These are phyloP conservation scores for Musa schizocarpa DNA, from an alignment of 176 grass and related monocot species.

Conservation along the genomic window DNA sequence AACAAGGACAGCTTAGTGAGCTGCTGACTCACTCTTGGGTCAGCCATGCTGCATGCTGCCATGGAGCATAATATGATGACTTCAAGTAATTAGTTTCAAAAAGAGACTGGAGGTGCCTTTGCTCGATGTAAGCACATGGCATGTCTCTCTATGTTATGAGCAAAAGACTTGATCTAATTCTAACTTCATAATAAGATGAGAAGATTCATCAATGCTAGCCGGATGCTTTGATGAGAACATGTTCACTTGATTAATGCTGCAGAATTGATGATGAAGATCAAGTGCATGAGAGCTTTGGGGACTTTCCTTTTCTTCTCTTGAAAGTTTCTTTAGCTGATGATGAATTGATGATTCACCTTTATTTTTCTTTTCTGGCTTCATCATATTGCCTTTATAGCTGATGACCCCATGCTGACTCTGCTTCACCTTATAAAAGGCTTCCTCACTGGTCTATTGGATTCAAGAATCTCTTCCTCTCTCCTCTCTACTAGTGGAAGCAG, in stretches of 20 bases:
- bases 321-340: neutral
- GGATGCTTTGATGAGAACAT: too few relatives aligned
- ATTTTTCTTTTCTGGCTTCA: neutral
- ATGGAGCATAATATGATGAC: neutral
- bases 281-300: neutral
- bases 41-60: neutral
- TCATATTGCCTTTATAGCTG: neutral
- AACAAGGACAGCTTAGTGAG: neutral
- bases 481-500: neutral
- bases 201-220: too few relatives aligned
- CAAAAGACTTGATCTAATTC: neutral
- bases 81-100: neutral
- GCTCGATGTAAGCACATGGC: neutral
- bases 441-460: neutral
- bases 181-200: neutral
- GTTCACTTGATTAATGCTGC: too few relatives aligned
- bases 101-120: neutral
- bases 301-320: neutral
- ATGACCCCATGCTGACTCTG: neutral
- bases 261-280: too few relatives aligned
- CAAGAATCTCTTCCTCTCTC: neutral
- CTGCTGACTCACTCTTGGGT: neutral
- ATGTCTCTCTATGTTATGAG: neutral
- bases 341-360: neutral
- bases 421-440: neutral